Percentiles rank a stretch among this genome's conserved stretches.
Conservation (phyloP, 352 stramenopile species). For the Thalassiosira allenii region DNA sequence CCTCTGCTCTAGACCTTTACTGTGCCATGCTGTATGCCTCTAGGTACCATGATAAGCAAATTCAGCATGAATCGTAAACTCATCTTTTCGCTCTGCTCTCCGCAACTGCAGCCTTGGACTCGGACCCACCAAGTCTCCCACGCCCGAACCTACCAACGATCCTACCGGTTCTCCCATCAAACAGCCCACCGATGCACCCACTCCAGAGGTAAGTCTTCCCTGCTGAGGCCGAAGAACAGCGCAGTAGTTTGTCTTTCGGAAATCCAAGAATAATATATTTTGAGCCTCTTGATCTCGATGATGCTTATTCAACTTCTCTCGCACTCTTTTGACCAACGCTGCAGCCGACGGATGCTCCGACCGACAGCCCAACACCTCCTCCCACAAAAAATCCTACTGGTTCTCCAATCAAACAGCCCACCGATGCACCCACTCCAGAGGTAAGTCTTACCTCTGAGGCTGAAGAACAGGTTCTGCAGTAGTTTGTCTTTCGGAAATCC, state of each 20-base stretch:
- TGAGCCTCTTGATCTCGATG: background rate
- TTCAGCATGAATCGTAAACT: background rate
- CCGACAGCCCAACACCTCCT: background rate
- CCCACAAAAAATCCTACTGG: no score
- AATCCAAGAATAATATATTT: background rate
- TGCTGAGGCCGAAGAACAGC: no score
- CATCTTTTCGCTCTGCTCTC: background rate
- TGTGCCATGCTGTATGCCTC: background rate
- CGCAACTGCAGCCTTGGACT: conserved; percentile 1
- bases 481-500: background rate
- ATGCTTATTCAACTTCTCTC: background rate
- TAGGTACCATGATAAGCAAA: background rate
- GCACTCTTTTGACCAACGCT: background rate
- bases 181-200: background rate
- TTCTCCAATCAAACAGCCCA: no score
- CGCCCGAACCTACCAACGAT: conserved; percentile 4
- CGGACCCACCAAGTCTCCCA: conserved; percentile 3
- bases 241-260: background rate
- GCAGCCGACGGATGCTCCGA: conserved; percentile 6
- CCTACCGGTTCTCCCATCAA: background rate
- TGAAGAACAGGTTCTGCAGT: background rate
- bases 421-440: background rate
- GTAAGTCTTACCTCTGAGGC: background rate
- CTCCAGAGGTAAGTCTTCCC: conserved; percentile 8
- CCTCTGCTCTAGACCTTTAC: background rate